phyloP scores from a whole-genome alignment of 1,284 basidiomycete genomes.

The Sporisorium scitamineum region DNA sequence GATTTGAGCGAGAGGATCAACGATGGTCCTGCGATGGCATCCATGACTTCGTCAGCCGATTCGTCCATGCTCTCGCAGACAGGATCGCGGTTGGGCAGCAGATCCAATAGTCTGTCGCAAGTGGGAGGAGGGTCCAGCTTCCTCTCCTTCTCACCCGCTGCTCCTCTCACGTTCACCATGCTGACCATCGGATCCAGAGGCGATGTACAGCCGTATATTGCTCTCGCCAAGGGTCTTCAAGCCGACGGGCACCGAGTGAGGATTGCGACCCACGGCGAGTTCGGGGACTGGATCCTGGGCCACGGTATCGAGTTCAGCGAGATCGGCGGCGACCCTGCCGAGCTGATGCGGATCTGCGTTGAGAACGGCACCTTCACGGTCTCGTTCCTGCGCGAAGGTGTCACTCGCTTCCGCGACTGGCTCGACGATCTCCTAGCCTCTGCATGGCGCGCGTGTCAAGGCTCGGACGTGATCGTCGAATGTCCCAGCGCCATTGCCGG shows the following conservation, averaged over 20 bases:
- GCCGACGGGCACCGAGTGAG: conserved; percentile 85
- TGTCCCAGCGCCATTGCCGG: conserved; percentile 98
- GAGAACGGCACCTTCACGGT: conserved; percentile 87
- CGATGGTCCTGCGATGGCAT: conserved; percentile 23
- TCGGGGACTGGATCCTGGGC: conserved; percentile 92
- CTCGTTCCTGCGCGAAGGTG: conserved; percentile 88
- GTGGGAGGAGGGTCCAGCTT: conserved; percentile 39
- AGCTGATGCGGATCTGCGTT: conserved; percentile 75
- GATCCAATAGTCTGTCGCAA: conserved; percentile 24
- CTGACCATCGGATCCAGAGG: conserved; percentile 92
- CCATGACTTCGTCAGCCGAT: conserved; percentile 32
- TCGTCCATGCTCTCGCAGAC: conserved; percentile 34
- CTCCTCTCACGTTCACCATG: conserved; percentile 75
- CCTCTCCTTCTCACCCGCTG: conserved; percentile 43
- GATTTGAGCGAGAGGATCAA: conserved; percentile 59
- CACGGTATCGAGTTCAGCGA: conserved; percentile 88
- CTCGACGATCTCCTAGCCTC: conserved; percentile 92
- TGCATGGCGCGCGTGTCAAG: conserved; percentile 94
- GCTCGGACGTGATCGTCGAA: conserved; percentile 91
- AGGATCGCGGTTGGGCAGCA: conserved; percentile 12
- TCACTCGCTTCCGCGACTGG: conserved; percentile 96
- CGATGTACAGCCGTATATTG: conserved; percentile 85
- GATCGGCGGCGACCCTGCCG: conserved; percentile 96
- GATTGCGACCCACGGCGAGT: conserved; percentile 94
- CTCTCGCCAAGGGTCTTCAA: conserved; percentile 89